Conservation (phyloP, 2,329 filamentous ascomycete genomes). For the Cadophora sp. region DNA sequence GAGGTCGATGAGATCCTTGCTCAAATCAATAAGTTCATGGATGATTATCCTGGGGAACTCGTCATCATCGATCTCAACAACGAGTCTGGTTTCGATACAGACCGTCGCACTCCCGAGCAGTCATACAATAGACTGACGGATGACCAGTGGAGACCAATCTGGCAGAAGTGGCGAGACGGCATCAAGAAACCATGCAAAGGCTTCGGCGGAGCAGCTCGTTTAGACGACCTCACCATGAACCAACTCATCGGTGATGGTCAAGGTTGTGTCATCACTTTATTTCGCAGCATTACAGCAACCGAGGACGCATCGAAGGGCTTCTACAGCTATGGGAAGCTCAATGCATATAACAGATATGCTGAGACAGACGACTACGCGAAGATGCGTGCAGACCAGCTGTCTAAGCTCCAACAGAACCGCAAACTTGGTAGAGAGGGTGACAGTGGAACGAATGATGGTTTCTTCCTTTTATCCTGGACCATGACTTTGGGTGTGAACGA, state of each 20-base stretch:
- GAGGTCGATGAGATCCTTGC: conserved; percentile 1
- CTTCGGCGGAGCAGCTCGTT: not conserved
- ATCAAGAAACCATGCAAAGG: conserved; percentile 17
- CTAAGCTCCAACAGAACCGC: conserved; percentile 7
- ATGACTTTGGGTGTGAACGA: conserved; percentile 5
- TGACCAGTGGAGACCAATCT: conserved; percentile 13
- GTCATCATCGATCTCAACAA: conserved; percentile 13
- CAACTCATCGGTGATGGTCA: conserved; percentile 7
- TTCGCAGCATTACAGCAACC: conserved; percentile 4
- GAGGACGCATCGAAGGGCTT: conserved; percentile 8
- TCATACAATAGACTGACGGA: conserved; percentile 12
- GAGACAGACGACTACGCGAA: conserved; percentile 10
- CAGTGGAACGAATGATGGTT: not conserved
- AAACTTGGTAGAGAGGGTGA: conserved; percentile 7
- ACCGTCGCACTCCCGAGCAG: conserved; percentile 1
- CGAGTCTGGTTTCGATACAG: conserved; percentile 12
- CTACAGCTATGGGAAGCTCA: conserved; percentile 4
- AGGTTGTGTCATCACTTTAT: conserved; percentile 1
- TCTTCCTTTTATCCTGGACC: conserved; percentile 3
- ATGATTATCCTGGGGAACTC: conserved; percentile 5
- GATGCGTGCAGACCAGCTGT: conserved; percentile 11
- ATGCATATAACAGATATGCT: conserved; percentile 6
- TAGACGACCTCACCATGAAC: conserved; percentile 15
- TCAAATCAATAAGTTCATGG: conserved; percentile 16
- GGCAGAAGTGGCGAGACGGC: conserved; percentile 11